Evolutionary conservation across 306 rosid genomes (phyloP), one percentile per base, ranked within the genome.

Genomic region (Prunus campanulata): DNA sequence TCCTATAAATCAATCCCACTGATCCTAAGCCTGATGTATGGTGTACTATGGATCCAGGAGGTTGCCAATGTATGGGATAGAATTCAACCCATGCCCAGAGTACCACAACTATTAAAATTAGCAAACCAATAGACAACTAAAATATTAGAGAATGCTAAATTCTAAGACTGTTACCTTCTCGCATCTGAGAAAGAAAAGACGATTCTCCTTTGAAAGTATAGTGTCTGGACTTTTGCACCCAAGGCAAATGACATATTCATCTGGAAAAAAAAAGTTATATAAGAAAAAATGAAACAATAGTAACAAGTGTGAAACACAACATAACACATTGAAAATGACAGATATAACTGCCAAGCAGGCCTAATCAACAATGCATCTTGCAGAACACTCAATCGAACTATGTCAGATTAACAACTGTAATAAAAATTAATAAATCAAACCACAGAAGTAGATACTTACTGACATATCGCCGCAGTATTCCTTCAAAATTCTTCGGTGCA

Each of bases 161-260:
- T 32, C 2, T n/a, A 55, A 22, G 55, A 72, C 24, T 51, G 11
- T 84, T 80, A 95, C 98, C 97, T 90, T 95, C 78, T 95, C 97
- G 68, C 98, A 95, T 77, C 98, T 91, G 62, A 92, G 98, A 82
- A 95, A 95, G 90, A 92, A 95, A 11, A 95, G 87, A 42, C 98
- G 97, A 55, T 95, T 95, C 87, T 95, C 98, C 92, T 95, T 95
- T 3, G 96, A 80, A 64, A 95, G 97, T 67, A 92, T 89, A 8
- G 98, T 95, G 88, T 95, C 98, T 0, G 97, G 99, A 81, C 97
- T 90, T 82, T 93, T 93, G 89, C 97, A 93, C 73, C 98, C 98
- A 62, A 93, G 35, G 80, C 97, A 91, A 77, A 91, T 93, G 65
- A 91, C 97, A 78, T 93, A 93, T 65, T 95, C 98, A 78, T 91